Base-by-base conservation (phyloP, 345 rosid genomes). In the Aquilaria yunnanensis region DNA sequence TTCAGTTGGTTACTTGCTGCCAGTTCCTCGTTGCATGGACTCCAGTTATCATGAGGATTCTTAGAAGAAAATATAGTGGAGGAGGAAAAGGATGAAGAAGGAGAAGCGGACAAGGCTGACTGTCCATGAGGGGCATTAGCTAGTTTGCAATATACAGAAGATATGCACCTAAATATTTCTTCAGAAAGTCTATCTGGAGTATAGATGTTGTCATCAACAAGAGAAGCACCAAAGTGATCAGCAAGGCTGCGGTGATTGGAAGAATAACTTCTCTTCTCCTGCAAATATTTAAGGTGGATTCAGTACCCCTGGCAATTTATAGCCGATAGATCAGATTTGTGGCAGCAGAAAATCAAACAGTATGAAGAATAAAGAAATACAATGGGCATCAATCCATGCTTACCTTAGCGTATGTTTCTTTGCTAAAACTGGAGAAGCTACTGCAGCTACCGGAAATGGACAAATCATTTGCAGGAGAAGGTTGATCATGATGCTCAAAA, bases 101-200 rank as follows among this genome's bases (percentile, higher is more conserved):
- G 96, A 70, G 96, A 88, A 75, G 82, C 75, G 30, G 83, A 63
- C 16, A 60, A 62, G 67, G 70, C 75, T 67, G 68, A 69, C 50
- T 72, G 65, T 63, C 71, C 23, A 33, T 70, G 54, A 30, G 72
- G 65, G 59, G 70, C 75, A 53, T 70, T 74, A 54, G 84, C 74
- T 54, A 91, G 84, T 66, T 86, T 83, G 85, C 85, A 79, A 71
- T 88, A 91, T 61, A 86, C 85, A 74, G 91, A 84, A 68, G 88
- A 84, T 62, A 91, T 88, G 68, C 96, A 91, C 84, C 80, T 82
- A 61, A 88, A 67, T 49, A 86, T 84, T 66, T 91, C 85, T 74
- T 86, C 88, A 12, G 97, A 86, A 32, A 88, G 85, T 67, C 77
- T 82, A 74, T 81, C 89, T 7, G 89, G 88, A 51, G 81, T 76